Percentiles rank a stretch among this genome's conserved stretches.
Conservation (phyloP, 495 filamentous ascomycete genomes). For the Penicillium ochrochloron region DNA sequence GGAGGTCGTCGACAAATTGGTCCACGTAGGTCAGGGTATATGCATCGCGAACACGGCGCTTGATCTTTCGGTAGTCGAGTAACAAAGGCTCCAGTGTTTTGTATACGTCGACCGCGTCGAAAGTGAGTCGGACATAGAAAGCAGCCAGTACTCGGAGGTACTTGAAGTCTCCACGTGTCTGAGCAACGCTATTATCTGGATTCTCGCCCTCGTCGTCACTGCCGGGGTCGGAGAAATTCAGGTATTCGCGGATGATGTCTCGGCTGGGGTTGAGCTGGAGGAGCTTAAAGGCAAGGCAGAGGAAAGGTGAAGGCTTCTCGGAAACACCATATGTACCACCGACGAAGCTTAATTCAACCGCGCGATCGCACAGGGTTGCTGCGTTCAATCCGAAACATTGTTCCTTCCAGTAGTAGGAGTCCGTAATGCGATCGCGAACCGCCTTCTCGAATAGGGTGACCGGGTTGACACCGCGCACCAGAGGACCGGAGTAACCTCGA, state of each 20-base stretch:
- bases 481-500: slow-evolving; percentile 69
- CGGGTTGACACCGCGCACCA: slow-evolving; percentile 82
- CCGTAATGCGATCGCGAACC: slow-evolving; percentile 90
- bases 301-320: slow-evolving; percentile 87
- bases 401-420: slow-evolving; percentile 97
- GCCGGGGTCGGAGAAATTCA: slow-evolving; percentile 59
- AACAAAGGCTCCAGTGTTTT: slow-evolving; percentile 79
- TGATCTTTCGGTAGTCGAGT: slow-evolving; percentile 81
- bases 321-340: slow-evolving; percentile 83
- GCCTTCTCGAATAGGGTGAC: slow-evolving; percentile 89
- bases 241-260: slow-evolving; percentile 80
- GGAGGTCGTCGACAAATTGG: slow-evolving; percentile 89
- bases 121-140: slow-evolving; percentile 93
- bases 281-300: slow-evolving; percentile 94
- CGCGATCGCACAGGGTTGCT: slow-evolving; percentile 86
- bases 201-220: slow-evolving; percentile 40
- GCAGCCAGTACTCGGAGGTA: slow-evolving; percentile 87
- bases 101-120: slow-evolving; percentile 80
- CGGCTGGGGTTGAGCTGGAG: slow-evolving; percentile 82
- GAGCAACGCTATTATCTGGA: slow-evolving; percentile 35
- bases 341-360: slow-evolving; percentile 78
- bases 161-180: slow-evolving; percentile 76
- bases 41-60: slow-evolving; percentile 71
- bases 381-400: slow-evolving; percentile 96
- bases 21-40: slow-evolving; percentile 80